Conservation (phyloP, 768 basidiomycete genomes). For the Serendipita vermifera region DNA sequence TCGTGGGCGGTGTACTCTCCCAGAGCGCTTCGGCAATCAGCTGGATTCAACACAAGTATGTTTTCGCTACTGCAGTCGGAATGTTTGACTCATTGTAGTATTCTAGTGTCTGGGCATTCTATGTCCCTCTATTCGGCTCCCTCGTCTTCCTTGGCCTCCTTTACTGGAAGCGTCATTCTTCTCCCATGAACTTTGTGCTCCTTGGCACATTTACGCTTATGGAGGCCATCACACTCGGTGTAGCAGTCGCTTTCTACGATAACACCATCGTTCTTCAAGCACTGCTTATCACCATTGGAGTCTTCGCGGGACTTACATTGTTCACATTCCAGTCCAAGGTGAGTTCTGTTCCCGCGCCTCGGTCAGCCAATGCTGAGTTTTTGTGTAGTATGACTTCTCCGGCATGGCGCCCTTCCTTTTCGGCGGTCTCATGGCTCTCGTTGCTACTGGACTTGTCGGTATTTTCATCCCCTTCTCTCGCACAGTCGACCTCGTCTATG, state of each 20-base stretch:
- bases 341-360: slow-evolving; percentile 13
- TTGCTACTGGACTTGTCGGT: slow-evolving; percentile 67
- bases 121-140: slow-evolving; percentile 64
- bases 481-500: slow-evolving; percentile 71
- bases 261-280: slow-evolving; percentile 72
- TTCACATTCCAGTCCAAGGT: slow-evolving; percentile 95
- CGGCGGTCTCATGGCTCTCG: slow-evolving; percentile 63
- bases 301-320: slow-evolving; percentile 85
- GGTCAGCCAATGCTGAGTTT: slow-evolving; percentile 7
- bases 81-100: slow-evolving; percentile 1
- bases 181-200: slow-evolving; percentile 77
- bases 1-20: slow-evolving; percentile 62
- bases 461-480: slow-evolving; percentile 76
- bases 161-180: slow-evolving; percentile 86
- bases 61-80: slow-evolving; percentile 13
- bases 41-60: slow-evolving; percentile 65
- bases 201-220: slow-evolving; percentile 78
- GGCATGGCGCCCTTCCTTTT: slow-evolving; percentile 88
- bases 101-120: slow-evolving; percentile 50
- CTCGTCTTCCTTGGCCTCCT: slow-evolving; percentile 66
- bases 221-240: slow-evolving; percentile 85
- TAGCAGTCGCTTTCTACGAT: slow-evolving; percentile 64
- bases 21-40: slow-evolving; percentile 43
- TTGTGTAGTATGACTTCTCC: slow-evolving; percentile 74
- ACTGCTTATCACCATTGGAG: slow-evolving; percentile 75